Percentiles rank a stretch among this genome's conserved stretches.
Conservation (phyloP, 2,329 filamentous ascomycete species). For the Aspergillus oerlinghausenensis region DNA sequence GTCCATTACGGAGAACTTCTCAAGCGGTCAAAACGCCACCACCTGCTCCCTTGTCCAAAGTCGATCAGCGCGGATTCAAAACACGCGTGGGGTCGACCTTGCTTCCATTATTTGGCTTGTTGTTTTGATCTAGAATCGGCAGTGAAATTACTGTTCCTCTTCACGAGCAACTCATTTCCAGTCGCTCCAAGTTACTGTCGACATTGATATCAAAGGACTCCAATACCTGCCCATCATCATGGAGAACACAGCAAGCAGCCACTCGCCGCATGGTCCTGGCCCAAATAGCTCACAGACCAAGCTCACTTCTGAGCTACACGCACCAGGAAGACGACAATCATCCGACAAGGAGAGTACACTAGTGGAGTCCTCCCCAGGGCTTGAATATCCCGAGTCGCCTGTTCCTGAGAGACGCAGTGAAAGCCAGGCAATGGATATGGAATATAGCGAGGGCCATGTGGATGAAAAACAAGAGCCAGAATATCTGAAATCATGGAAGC, state of each 20-base stretch:
- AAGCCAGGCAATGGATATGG: background rate
- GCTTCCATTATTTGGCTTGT: background rate
- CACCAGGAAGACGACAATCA: slow-evolving; percentile 1
- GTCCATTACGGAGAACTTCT: background rate
- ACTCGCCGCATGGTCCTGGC: background rate
- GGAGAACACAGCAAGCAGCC: background rate
- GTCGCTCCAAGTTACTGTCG: background rate
- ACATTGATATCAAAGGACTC: background rate
- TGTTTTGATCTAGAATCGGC: background rate
- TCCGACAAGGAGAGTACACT: slow-evolving; percentile 22
- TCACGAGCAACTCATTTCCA: background rate
- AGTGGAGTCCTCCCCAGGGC: slow-evolving; percentile 7
- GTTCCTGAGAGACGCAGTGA: background rate
- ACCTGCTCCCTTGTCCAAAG: background rate
- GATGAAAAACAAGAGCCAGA: background rate
- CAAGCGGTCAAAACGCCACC: background rate
- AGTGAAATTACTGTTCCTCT: background rate
- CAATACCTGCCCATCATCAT: background rate
- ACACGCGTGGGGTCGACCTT: background rate
- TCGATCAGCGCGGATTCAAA: background rate
- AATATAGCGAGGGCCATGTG: background rate
- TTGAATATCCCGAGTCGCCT: background rate
- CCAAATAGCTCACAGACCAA: background rate
- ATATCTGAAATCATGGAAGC: slow-evolving; percentile 5
- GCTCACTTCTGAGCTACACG: slow-evolving; percentile 1